These are phyloP conservation scores for Trametes gibbosa DNA, from an alignment of 768 basidiomycete species.

Conservation along the genomic window DNA sequence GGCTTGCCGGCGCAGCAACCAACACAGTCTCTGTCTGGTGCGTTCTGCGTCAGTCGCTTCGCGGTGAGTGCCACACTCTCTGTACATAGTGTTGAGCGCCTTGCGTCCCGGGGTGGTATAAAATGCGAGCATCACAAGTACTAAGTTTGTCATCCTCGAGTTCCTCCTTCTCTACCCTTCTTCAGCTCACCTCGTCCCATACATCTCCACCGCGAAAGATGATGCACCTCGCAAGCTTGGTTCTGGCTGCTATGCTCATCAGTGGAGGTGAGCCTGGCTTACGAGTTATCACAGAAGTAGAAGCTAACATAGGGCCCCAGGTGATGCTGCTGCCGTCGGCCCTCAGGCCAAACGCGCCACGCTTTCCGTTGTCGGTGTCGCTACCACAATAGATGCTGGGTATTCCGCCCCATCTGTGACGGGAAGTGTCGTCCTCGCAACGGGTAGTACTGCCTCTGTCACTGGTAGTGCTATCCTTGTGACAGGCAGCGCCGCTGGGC, in stretches of 20 bases:
- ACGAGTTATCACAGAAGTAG: no score
- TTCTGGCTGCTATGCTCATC: neutral
- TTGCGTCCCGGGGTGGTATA: neutral
- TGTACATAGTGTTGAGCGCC: no score
- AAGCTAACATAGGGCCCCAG: neutral
- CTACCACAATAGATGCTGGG: no score
- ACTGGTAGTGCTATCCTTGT: no score
- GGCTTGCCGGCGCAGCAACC: neutral
- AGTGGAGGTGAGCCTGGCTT: neutral
- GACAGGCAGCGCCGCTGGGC: no score
- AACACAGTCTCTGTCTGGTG: no score
- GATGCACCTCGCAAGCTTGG: neutral
- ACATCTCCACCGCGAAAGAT: neutral
- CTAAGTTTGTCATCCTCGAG: neutral
- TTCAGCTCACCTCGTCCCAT: neutral
- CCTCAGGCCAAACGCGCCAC: neutral
- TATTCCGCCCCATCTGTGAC: no score
- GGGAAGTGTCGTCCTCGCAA: no score
- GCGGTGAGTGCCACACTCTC: neutral
- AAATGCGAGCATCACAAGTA: neutral
- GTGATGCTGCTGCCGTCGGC: neutral
- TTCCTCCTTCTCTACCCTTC: neutral
- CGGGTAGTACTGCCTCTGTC: no score
- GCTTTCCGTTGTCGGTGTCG: no score
- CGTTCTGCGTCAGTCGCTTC: neutral